Base-by-base conservation (phyloP, 768 basidiomycete species). In the Heimioporus sp. region DNA sequence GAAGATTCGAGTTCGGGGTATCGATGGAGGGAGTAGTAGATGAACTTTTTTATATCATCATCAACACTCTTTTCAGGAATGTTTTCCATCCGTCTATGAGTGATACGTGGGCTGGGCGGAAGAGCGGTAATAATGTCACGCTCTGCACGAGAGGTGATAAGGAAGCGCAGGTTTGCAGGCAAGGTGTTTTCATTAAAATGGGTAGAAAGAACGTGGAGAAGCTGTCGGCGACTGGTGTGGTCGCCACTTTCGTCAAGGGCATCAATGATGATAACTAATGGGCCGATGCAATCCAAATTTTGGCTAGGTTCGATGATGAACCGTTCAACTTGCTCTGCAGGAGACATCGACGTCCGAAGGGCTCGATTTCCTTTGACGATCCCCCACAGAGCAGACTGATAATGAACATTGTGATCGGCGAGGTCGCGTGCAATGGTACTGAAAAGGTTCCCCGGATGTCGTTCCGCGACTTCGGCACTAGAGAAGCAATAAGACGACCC, bases 261-360 rank as follows among this genome's bases (percentile, higher is more conserved):
- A 41, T 75, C 72, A 15, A 74, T 63, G 17, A 75, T 59, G 10
- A 73, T 48, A 10, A 73, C 38, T 2, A 74, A 42, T 12, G 73
- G 72, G 0, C 68, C 68, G 12, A 66, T 47, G 8, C 60, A 47
- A 24, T 60, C 55, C 6, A 71, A 46, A 10, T 55, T 30, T 17
- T 48, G 43, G 38, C 57, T 55, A 6, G 72, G 68, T 5, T 50
- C 51, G 7, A 72, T 34, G 42, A 72, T 63, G 19, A 73, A 55
- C 17, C 59, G 48, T 37, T 56, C 47, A 15, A 73, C 56, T 45
- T 72, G 71, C 31, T 56, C 60, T n/a, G 46, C 53, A 20, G 53
- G 46, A 16, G 60, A 50, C 2, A 37, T 43, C 7, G 56, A 61
- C 11, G 40, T 49, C 30, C 60, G 66, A 36, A 68, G 57, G 2